phyloP scores from a whole-genome alignment of 345 rosid genomes.

The Aethionema arabicum region DNA sequence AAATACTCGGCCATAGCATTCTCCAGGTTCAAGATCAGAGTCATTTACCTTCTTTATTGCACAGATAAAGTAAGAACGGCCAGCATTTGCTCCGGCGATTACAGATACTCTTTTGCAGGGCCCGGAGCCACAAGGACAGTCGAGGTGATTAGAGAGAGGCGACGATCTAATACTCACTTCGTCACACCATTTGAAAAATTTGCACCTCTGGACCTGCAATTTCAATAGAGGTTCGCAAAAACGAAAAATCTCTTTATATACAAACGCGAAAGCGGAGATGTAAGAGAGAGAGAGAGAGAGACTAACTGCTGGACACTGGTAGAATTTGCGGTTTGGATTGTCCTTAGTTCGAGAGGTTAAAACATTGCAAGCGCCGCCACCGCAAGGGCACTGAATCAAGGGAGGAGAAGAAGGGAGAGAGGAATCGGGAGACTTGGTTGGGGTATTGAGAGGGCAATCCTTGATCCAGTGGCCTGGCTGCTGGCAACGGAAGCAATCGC shows the following conservation, averaged over 20 bases:
- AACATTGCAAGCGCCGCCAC: background rate
- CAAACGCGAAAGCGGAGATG: no score
- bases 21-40: slow-evolving; percentile 2
- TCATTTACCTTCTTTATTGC: slow-evolving; percentile 5
- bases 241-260: no score
- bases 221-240: no score
- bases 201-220: slow-evolving; percentile 14
- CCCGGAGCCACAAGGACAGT: slow-evolving; percentile 21
- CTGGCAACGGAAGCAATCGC: slow-evolving; percentile 1
- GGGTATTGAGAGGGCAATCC: slow-evolving; percentile 12
- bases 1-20: no score
- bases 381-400: slow-evolving; percentile 6
- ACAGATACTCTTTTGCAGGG: slow-evolving; percentile 8
- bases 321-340: slow-evolving; percentile 21
- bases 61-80: slow-evolving; percentile 24
- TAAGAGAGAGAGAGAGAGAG: background rate
- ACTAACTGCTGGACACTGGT: slow-evolving; percentile 15
- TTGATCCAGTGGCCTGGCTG: slow-evolving; percentile 27
- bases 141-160: background rate
- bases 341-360: slow-evolving; percentile 14
- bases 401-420: background rate
- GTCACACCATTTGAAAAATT: slow-evolving; percentile 26
- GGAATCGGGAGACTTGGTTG: background rate
- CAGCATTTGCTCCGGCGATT: slow-evolving; percentile 12
- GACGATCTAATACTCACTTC: slow-evolving; percentile 6